Percentiles rank a stretch among this genome's conserved stretches.
These are phyloP conservation scores for Ascochyta koolunga DNA, from an alignment of 2,329 filamentous ascomycete genomes.

Conservation along the genomic window DNA sequence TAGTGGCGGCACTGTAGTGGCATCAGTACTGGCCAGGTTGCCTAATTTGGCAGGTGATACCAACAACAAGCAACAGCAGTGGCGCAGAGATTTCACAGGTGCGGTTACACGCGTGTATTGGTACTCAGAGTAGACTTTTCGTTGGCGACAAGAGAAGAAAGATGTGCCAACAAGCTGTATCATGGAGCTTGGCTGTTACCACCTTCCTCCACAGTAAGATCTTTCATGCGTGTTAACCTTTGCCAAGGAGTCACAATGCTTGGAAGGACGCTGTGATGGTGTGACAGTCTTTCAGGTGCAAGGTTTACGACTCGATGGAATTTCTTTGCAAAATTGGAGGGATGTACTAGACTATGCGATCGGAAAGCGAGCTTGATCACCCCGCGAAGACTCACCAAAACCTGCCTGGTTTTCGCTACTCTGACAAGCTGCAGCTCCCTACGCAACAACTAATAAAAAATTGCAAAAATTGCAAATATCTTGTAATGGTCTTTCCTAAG, in stretches of 20 bases:
- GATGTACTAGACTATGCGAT: no score
- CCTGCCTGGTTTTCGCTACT: no score
- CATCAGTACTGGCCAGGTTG: neutral
- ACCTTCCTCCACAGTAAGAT: slow-evolving; percentile 6
- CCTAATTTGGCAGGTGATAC: slow-evolving; percentile 14
- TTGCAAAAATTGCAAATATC: no score
- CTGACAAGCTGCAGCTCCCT: no score
- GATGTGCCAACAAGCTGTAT: neutral
- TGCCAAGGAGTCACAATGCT: slow-evolving; percentile 3
- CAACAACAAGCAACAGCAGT: neutral
- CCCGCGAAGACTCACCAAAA: no score
- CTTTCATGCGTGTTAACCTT: neutral
- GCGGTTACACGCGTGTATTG: slow-evolving; percentile 13
- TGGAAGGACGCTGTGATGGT: neutral
- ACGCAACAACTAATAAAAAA: no score
- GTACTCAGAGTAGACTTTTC: neutral
- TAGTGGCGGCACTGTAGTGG: slow-evolving; percentile 2
- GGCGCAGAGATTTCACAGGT: slow-evolving; percentile 11
- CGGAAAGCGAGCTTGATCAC: no score
- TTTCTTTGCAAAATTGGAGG: neutral
- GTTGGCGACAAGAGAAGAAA: neutral
- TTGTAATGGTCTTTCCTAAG: no score
- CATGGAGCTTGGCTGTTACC: neutral
- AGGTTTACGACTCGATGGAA: neutral
- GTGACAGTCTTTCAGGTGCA: neutral